Base-by-base conservation (phyloP, 371 early-diverging fungal species). In the Thermomucor indicae-seudaticae region DNA sequence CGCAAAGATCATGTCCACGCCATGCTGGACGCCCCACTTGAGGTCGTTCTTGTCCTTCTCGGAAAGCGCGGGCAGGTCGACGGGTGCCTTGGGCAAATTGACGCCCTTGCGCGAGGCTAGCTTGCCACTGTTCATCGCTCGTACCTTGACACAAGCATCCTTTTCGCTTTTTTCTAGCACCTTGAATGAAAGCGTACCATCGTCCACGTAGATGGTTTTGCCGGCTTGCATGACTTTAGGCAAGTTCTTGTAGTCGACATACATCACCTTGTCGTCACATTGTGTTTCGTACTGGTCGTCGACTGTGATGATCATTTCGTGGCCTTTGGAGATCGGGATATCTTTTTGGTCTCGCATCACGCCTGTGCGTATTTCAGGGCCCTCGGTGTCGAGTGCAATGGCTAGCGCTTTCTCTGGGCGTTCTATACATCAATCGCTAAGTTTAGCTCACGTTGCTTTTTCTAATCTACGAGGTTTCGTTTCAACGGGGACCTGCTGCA, bases 1-100 rank as follows among this genome's bases (percentile, higher is more conserved):
- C 2, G 95, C 96, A 74, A 96, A 95, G 67, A 98, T 80, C 69
- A 94, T 91, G 65, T 98, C 98, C 24, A 97, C 86, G 22, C 88
- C 88, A 48, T 96, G 81, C 61, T 89, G 82, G 38, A 97, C 81
- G 37, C 93, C 99, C 71, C 95, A 96, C 27, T 59, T 60, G 51
- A 98, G 75, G 65, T 96, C 95, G 19, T 63, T 54, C 66, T 84
- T 88, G 69, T 98, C 98, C 78, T 95, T 95, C 46, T 89, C 90
- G 4, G 91, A 92, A 37, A 97, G 81, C 14, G 91, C 89, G 5
- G 93, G 95, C 29, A 93, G 79, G 51, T 91, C 89, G 38, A 97
- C 84, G 25, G 75, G 60, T 10, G 87, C 84, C 52, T 76, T 81
- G 25, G 93, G 92, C 31, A 93, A 78, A 60, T 91, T 93, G 57